These are phyloP conservation scores for Tillandsia fasciculata DNA, from an alignment of 176 grass and related monocot genomes.

Conservation along the genomic window DNA sequence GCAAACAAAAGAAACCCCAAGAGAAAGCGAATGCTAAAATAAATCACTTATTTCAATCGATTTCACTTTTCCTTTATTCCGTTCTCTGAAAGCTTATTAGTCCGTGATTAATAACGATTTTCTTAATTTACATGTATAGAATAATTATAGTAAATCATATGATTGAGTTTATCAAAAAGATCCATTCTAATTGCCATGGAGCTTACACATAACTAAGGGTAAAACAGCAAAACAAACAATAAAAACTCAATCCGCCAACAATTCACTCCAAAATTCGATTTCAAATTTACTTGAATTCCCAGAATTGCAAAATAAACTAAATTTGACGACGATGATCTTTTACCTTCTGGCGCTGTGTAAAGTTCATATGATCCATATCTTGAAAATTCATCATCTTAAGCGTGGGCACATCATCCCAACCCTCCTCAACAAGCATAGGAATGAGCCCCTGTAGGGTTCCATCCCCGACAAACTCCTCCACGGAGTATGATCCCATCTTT, in stretches of 20 bases:
- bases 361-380: neutral
- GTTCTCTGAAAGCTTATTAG: too few species aligned
- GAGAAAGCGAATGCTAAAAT: too few species aligned
- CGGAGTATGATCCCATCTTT: neutral
- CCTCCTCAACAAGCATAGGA: neutral
- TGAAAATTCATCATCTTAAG: neutral
- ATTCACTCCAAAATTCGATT: too few species aligned
- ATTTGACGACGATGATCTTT: neutral
- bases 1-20: too few species aligned
- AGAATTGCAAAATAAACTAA: too few species aligned
- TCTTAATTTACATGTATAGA: neutral
- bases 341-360: neutral
- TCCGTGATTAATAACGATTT: too few species aligned
- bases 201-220: too few species aligned
- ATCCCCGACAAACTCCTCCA: neutral
- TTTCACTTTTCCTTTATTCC: too few species aligned
- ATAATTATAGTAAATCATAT: neutral
- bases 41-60: too few species aligned
- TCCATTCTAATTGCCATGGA: neutral
- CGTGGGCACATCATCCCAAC: constrained; percentile 1
- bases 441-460: neutral
- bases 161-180: neutral
- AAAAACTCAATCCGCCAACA: too few species aligned
- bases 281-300: too few species aligned
- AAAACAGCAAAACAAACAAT: too few species aligned